Base-by-base conservation (phyloP, 768 basidiomycete species). In the Neoboletus brunneissimus region DNA sequence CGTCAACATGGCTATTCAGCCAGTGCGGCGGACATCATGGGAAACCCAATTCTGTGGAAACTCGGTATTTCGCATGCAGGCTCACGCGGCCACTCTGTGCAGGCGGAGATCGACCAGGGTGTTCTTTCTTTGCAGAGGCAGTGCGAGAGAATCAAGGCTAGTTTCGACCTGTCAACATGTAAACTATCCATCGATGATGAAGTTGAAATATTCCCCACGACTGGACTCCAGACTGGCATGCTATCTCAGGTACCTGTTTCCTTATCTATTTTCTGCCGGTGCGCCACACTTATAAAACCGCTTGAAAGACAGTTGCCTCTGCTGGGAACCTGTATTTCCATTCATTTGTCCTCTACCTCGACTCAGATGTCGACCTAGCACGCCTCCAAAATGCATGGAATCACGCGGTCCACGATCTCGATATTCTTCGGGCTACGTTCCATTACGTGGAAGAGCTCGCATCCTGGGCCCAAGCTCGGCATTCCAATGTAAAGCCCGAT, bases 361-460 rank as follows among this genome's bases (percentile, higher is more conserved):
- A 41, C 18, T 31, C 56, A 12, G 51, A 55, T 16, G 62, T 67
- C 12, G 60, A 76, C 47, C 11, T 74, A 4, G 50, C 57, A 4
- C 67, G 62, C 9, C 62, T 81, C 27, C 66, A 60, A n/a, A 59
- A 54, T 12, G 73, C 77, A 11, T 81, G 79, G 78, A 62, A 65
- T 32, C 62, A 46, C 38, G 67, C 72, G 2, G 56, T 76, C 32
- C 38, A 59, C 12, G 56, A 59, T 29, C 62, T 76, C n/a, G 69
- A 74, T 40, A 77, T 80, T 38, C 67, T 81, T 43, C 74, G 80
- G 16, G 78, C 79, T 12, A 75, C 80, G 2, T 81, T 81, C 62
- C 76, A 79, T 61, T 79, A 80, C 55, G 58, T 72, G 18, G 48
- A 67, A 11, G 73, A 74, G 22, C 54, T 62, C 4, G 76, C 74